These are phyloP conservation scores for Boletus mariae DNA, from an alignment of 1,284 basidiomycete species.

Conservation along the genomic window DNA sequence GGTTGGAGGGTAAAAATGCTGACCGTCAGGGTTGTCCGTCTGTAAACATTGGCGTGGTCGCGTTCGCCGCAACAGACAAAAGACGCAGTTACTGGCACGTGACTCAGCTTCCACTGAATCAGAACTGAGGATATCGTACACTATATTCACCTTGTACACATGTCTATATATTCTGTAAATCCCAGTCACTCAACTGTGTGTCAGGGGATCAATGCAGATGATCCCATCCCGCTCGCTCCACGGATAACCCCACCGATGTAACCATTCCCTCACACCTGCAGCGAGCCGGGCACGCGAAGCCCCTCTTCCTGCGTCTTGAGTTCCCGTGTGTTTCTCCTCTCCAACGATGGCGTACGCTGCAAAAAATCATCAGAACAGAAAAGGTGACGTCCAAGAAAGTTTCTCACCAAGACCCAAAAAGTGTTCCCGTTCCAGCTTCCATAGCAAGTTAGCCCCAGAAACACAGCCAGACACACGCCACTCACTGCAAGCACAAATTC, in stretches of 20 bases:
- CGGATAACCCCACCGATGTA: constrained; percentile 93
- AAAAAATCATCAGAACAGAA: constrained; percentile 13
- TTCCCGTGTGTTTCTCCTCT: constrained; percentile 93
- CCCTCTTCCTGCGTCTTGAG: constrained; percentile 76
- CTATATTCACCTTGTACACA: constrained; percentile 1
- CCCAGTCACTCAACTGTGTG: constrained; percentile 46
- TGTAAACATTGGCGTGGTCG: constrained; percentile 1
- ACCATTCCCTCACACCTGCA: constrained; percentile 82
- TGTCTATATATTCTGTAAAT: constrained; percentile 16
- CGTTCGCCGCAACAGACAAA: constrained; percentile 10
- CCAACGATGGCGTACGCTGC: constrained; percentile 87
- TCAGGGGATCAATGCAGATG: constrained; percentile 82
- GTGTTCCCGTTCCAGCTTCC: constrained; percentile 78
- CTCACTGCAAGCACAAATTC: constrained; percentile 84
- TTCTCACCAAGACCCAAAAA: constrained; percentile 77
- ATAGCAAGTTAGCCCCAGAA: constrained; percentile 10
- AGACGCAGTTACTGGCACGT: constrained; percentile 10
- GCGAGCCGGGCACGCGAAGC: constrained; percentile 80
- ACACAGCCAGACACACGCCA: constrained; percentile 15
- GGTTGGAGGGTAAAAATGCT: constrained; percentile 3
- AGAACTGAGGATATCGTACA: background rate
- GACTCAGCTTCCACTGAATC: constrained; percentile 1
- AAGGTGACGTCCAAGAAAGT: background rate
- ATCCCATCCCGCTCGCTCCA: constrained; percentile 91
- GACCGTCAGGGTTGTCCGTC: background rate